phyloP scores from a whole-genome alignment of 208 protist genomes.

The Crithidia expoeki region DNA sequence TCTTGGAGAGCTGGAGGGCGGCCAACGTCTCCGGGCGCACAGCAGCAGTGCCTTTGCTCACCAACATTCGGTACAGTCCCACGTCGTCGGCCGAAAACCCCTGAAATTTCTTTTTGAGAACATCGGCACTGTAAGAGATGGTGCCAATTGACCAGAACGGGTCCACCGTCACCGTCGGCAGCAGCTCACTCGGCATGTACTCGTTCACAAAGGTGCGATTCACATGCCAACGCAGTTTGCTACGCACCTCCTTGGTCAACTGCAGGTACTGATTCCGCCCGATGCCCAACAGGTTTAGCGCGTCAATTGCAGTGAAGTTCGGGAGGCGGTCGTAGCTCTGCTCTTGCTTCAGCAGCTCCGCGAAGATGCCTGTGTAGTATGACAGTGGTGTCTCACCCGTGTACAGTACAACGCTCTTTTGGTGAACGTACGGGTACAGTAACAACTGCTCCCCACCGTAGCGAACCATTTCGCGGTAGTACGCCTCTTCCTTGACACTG shows the following conservation, averaged over 20 bases:
- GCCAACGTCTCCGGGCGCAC: slow-evolving; percentile 22
- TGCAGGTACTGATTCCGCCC: slow-evolving; percentile 98
- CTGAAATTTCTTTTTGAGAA: slow-evolving; percentile 33
- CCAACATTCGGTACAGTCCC: slow-evolving; percentile 54
- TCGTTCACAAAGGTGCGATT: slow-evolving; percentile 64
- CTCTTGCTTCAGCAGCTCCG: slow-evolving; percentile 75
- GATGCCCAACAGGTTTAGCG: slow-evolving; percentile 93
- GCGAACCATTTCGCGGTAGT: slow-evolving; percentile 77
- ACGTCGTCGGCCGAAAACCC: slow-evolving; percentile 41
- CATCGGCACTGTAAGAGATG: slow-evolving; percentile 40
- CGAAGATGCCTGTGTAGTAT: slow-evolving; percentile 80
- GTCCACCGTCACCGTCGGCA: slow-evolving; percentile 46
- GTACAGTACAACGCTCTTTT: slow-evolving; percentile 60
- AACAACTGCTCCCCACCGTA: slow-evolving; percentile 55
- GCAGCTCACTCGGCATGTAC: slow-evolving; percentile 61
- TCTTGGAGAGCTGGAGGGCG: slow-evolving; percentile 16
- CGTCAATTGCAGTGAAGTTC: slow-evolving; percentile 97
- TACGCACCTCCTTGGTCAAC: slow-evolving; percentile 94
- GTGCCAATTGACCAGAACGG: slow-evolving; percentile 64
- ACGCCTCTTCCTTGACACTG: slow-evolving; percentile 57
- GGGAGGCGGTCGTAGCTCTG: slow-evolving; percentile 95
- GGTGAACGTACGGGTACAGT: slow-evolving; percentile 82
- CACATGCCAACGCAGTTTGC: slow-evolving; percentile 86
- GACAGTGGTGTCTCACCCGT: slow-evolving; percentile 72
- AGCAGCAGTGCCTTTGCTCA: slow-evolving; percentile 33